Evolutionary conservation across 495 filamentous ascomycete genomes (phyloP), one percentile per base, ranked within the genome.

Genomic region (Trichoderma parareesei): DNA sequence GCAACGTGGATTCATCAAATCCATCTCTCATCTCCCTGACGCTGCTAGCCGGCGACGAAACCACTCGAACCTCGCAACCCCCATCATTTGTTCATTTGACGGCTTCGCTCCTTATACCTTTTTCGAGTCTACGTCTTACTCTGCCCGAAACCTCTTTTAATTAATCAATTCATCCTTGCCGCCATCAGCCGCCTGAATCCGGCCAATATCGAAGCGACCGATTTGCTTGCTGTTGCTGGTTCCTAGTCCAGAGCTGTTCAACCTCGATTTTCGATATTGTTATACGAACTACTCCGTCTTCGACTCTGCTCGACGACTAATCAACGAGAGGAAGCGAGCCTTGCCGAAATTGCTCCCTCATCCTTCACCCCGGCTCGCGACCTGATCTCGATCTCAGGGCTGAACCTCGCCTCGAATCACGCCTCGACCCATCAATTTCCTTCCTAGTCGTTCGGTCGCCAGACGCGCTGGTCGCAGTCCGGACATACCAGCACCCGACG

Each of bases 111-210:
- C 53, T 57, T 57, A 57, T 57, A 33, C 27, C 53, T 57, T 35
- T 37, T 57, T 57, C 53, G 53, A 57, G 53, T 57, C n/a, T 57
- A 57, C 53, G 53, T 57, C 53, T 57, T 57, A 57, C 53, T 57
- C 18, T 11, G 20, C 16, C 11, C 27, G 6, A 27, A 48, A 14
- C 44, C 44, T 41, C 20, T 33, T 57, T 57, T 57, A 57, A 57
- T 57, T 57, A 57, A 57, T 57, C 37, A 57, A 57, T 35, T n/a
- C 18, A 57, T 57, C 53, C 53, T 57, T 57, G 53, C 53, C 53
- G 46, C 46, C 46, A 57, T 37, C 53, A 37, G 27, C 33, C 14
- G 20, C 53, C 5, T 37, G 53, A 37, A 37, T 37, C 53, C 53
- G 20, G 2, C 53, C 53, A 14, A 35, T 37, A 16, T 27, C 53